Evolutionary conservation across 345 rosid species (phyloP), one percentile per base, ranked within the genome.

Genomic region (Rhizophora apiculata): DNA sequence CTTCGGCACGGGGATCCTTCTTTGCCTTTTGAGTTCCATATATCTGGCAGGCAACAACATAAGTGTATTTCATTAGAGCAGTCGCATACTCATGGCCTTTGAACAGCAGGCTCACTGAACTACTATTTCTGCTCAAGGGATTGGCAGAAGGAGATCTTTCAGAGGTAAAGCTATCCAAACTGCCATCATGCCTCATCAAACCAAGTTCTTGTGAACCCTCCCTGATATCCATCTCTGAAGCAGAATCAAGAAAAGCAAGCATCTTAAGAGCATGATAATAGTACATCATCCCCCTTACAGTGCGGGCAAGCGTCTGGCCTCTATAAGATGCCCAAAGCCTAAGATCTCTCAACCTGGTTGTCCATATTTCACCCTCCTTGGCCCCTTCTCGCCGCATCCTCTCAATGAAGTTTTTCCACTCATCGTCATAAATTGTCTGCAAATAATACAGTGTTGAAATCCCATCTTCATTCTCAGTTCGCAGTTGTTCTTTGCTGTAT

Each of bases 281-380:
- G 68, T 94, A 94, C 97, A 94, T 94, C 98, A 94, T 94, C 80
- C 98, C 98, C 79, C 97, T 85, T 63, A 91, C 97, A 19, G 98
- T 94, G 59, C 97, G 96, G 60, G 89, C 79, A 75, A 94, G 88
- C 32, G 98, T 91, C 81, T 94, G 97, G 77, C 98, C 98, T 82
- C 98, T 86, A 85, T 88, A 91, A 55, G 98, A 94, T 60, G 96
- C 97, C 98, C 98, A 94, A 72, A 88, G 91, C 85, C 97, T 85
- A 76, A 91, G 86, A 64, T 94, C 98, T 76, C 87, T 91, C 81
- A 88, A 70, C 87, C 81, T 94, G 69, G 84, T 81, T 22, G 87
- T 81, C 90, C 88, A 88, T 67, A 94, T 78, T 75, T 94, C 96
- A 24, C 52, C 62, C 19, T 89, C 95, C 36, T 85, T 87, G 71